phyloP scores from a whole-genome alignment of 2,329 filamentous ascomycete genomes.

The Saccharata proteae region DNA sequence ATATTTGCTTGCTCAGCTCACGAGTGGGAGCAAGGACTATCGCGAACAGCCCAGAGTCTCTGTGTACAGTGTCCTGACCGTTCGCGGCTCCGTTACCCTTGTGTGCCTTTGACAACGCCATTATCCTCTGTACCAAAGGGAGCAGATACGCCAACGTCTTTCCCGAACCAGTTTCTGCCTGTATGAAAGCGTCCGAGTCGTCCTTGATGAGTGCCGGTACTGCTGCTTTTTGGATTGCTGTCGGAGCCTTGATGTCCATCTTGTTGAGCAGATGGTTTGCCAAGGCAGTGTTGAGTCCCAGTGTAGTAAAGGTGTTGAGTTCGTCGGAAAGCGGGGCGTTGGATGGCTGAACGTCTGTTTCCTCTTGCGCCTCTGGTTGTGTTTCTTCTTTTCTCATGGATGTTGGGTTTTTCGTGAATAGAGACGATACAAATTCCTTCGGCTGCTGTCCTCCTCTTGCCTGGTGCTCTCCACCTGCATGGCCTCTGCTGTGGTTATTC shows the following conservation, averaged over 20 bases:
- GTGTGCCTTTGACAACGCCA: no score
- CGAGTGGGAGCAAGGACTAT: conserved; percentile 89
- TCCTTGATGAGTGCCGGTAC: conserved; percentile 68
- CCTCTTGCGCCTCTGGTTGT: conserved; percentile 29
- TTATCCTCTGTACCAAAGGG: conserved; percentile 79
- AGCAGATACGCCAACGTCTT: conserved; percentile 95
- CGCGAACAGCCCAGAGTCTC: conserved; percentile 83
- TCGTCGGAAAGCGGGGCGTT: conserved; percentile 84
- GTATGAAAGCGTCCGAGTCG: conserved; percentile 85
- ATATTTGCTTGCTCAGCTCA: conserved; percentile 90
- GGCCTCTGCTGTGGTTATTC: not conserved
- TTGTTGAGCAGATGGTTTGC: conserved; percentile 76
- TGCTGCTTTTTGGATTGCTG: conserved; percentile 85
- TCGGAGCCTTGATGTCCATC: conserved; percentile 79
- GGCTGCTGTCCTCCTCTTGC: conserved; percentile 14
- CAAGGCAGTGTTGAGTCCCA: conserved; percentile 70
- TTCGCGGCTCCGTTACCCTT: no score
- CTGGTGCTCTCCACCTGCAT: no score
- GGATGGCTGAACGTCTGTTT: conserved; percentile 52
- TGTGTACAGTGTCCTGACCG: conserved; percentile 47
- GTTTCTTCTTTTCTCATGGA: conserved; percentile 49
- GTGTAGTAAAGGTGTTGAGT: conserved; percentile 70
- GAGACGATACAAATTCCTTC: conserved; percentile 67
- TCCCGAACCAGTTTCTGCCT: conserved; percentile 93
- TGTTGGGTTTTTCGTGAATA: conserved; percentile 82